Conservation (phyloP, 2,329 filamentous ascomycete genomes). For the Botryotinia convoluta region DNA sequence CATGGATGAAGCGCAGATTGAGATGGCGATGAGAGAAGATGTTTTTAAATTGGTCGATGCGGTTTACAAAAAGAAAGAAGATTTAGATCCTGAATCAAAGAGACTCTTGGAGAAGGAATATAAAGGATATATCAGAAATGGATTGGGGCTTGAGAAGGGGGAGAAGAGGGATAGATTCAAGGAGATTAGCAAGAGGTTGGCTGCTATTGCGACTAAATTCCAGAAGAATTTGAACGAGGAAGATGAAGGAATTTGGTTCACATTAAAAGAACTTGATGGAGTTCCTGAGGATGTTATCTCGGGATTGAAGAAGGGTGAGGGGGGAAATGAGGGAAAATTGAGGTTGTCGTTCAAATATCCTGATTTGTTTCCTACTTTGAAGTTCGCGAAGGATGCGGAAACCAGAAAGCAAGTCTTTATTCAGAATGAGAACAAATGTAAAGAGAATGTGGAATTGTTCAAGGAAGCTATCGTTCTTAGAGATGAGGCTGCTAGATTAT, state of each 20-base stretch:
- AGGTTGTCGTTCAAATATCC: slow-evolving; percentile 81
- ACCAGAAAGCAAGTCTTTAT: slow-evolving; percentile 68
- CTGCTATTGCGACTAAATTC: slow-evolving; percentile 70
- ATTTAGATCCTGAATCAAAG: slow-evolving; percentile 66
- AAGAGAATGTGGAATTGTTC: slow-evolving; percentile 71
- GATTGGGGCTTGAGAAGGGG: slow-evolving; percentile 67
- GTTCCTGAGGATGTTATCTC: slow-evolving; percentile 69
- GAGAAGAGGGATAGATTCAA: slow-evolving; percentile 76
- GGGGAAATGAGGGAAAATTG: slow-evolving; percentile 70
- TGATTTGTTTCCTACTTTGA: slow-evolving; percentile 73
- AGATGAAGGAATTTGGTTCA: slow-evolving; percentile 78
- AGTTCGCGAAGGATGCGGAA: slow-evolving; percentile 70
- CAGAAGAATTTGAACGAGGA: slow-evolving; percentile 82
- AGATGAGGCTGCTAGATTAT: slow-evolving; percentile 72
- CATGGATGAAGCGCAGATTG: slow-evolving; percentile 74
- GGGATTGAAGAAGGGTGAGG: slow-evolving; percentile 67
- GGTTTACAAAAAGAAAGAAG: slow-evolving; percentile 54
- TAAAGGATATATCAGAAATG: slow-evolving; percentile 74
- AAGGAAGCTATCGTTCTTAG: slow-evolving; percentile 71
- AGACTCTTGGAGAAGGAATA: slow-evolving; percentile 75
- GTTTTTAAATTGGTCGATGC: slow-evolving; percentile 67
- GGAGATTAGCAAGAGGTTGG: slow-evolving; percentile 79
- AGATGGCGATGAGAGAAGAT: slow-evolving; percentile 78
- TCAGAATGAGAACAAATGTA: slow-evolving; percentile 71
- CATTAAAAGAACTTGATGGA: slow-evolving; percentile 68